Conservation (phyloP, 75 land plant species). For the Pinus tabuliformis region DNA sequence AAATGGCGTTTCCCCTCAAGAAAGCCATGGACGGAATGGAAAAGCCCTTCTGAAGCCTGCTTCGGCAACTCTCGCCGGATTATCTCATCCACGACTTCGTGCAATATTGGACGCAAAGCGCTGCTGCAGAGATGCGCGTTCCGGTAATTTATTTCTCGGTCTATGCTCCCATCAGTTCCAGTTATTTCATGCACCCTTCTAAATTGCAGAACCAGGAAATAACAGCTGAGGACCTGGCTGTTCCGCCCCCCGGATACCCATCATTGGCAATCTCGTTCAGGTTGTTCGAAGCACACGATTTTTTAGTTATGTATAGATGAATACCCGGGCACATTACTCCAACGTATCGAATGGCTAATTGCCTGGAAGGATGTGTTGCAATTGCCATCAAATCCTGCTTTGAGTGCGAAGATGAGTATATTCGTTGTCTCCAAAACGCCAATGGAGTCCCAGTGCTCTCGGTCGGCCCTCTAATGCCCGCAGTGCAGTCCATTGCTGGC, state of each 20-base stretch:
- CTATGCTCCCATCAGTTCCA: slow-evolving; percentile 4
- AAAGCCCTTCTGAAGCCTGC: neutral
- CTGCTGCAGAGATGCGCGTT: slow-evolving; percentile 11
- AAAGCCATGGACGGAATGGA: neutral
- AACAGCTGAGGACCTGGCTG: neutral
- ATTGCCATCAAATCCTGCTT: neutral
- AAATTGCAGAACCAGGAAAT: neutral
- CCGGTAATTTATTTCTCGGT: neutral
- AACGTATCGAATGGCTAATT: neutral
- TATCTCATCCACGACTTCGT: slow-evolving; percentile 31
- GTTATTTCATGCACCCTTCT: no score
- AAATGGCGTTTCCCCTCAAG: neutral
- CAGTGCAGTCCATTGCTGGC: neutral
- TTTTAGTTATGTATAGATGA: neutral
- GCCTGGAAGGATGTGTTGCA: neutral
- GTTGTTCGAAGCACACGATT: neutral
- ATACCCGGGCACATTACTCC: neutral
- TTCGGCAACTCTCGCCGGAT: neutral
- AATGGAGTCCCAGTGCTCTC: neutral
- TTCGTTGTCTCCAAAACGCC: neutral
- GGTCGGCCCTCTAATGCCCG: neutral
- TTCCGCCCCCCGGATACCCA: neutral
- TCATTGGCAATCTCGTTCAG: neutral
- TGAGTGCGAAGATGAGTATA: neutral
- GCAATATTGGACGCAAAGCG: slow-evolving; percentile 10